A percentile compares a stretch with the other conserved stretches of the same genome.
Conservation (phyloP, 371 early-diverging fungal species). For the Blakeslea trispora region DNA sequence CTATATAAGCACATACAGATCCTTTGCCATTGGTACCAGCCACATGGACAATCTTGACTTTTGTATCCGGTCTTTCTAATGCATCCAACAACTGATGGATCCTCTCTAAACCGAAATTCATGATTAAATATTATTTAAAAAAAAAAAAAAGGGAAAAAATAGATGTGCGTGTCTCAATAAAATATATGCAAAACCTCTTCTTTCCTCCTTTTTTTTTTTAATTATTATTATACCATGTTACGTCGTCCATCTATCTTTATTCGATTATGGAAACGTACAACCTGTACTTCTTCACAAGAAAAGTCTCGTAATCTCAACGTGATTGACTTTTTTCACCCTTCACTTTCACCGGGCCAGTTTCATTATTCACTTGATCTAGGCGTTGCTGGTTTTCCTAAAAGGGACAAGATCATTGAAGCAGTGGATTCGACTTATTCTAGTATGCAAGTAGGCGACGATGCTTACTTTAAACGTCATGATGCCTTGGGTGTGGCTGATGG, state of each 20-base stretch:
- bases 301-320: conserved; percentile 31
- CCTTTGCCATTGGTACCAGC: conserved; percentile 89
- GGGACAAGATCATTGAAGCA: conserved; percentile 34
- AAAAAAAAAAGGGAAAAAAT: too few relatives aligned
- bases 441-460: conserved; percentile 35
- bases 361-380: conserved; percentile 66
- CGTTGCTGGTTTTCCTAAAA: conserved; percentile 77
- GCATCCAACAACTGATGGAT: conserved; percentile 58
- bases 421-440: conserved; percentile 75
- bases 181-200: too few relatives aligned
- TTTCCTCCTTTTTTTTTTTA: too few relatives aligned
- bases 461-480: too few relatives aligned
- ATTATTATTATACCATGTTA: too few relatives aligned
- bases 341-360: conserved; percentile 20
- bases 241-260: too few relatives aligned
- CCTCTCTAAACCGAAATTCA: conserved; percentile 71
- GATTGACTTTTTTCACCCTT: conserved; percentile 44
- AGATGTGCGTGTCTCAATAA: too few relatives aligned
- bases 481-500: too few relatives aligned
- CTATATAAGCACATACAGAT: conserved; percentile 66
- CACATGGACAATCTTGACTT: conserved; percentile 68
- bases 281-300: conserved; percentile 4
- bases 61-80: conserved; percentile 60
- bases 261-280: too few relatives aligned
- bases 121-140: conserved; percentile 12